Evolutionary conservation across 768 basidiomycete genomes (phyloP).

Genomic region (Boletus barrowsii): DNA sequence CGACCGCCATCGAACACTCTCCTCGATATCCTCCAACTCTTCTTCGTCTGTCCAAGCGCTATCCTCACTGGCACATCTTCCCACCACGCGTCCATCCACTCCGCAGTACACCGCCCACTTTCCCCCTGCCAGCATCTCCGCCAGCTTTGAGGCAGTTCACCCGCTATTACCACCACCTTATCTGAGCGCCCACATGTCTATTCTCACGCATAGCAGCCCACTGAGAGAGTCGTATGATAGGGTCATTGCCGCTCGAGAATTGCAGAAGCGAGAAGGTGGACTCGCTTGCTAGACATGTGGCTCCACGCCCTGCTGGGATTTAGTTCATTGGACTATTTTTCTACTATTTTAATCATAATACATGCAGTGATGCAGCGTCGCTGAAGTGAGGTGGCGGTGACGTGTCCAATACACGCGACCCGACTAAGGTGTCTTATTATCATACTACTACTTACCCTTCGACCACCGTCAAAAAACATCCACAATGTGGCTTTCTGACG

Average conservation of each 20-base stretch:
- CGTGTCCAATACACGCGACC: constrained; percentile 16
- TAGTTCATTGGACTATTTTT: constrained; percentile 15
- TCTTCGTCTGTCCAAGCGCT: constrained; percentile 50
- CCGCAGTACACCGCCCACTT: constrained; percentile 58
- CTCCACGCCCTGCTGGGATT: neutral
- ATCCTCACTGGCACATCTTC: constrained; percentile 54
- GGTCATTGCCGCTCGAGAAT: constrained; percentile 54
- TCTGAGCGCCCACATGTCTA: constrained; percentile 65
- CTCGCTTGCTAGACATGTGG: neutral
- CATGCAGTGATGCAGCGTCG: neutral
- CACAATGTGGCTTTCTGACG: constrained; percentile 52
- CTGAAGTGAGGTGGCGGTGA: constrained; percentile 18
- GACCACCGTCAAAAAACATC: constrained; percentile 3
- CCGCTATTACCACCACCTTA: constrained; percentile 72
- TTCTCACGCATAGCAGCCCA: constrained; percentile 61
- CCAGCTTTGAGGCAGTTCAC: constrained; percentile 59
- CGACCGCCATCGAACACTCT: constrained; percentile 54
- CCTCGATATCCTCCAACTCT: constrained; percentile 50
- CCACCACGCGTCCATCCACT: constrained; percentile 35
- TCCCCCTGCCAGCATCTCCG: constrained; percentile 56
- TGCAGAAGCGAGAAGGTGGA: constrained; percentile 21
- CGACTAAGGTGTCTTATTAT: neutral
- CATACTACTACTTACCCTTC: neutral
- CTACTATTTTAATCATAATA: constrained; percentile 4
- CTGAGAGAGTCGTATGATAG: constrained; percentile 70